Evolutionary conservation across 2,329 filamentous ascomycete genomes (phyloP).

Genomic region (Eutypella sp.): DNA sequence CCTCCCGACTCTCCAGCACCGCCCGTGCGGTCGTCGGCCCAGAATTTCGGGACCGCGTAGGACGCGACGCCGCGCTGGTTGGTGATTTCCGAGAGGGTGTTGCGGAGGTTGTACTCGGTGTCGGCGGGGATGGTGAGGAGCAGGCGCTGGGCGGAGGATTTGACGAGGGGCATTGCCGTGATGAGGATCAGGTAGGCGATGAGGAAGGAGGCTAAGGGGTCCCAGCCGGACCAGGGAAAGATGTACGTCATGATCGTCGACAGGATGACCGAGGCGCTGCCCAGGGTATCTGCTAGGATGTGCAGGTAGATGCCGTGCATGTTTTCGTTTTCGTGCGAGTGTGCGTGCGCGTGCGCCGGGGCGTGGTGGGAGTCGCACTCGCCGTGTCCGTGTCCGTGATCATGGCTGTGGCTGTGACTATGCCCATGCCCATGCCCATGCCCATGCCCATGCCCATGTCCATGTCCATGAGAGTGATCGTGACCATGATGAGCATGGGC

Average conservation of each 20-base stretch:
- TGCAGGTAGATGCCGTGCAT: constrained; percentile 97
- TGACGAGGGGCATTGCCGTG: constrained; percentile 85
- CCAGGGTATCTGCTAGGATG: constrained; percentile 88
- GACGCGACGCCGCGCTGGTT: constrained; percentile 78
- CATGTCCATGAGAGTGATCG: constrained; percentile 40
- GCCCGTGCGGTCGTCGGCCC: constrained; percentile 68
- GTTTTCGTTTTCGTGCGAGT: constrained; percentile 85
- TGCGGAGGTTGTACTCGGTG: constrained; percentile 81
- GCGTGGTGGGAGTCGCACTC: constrained; percentile 23
- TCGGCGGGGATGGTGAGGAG: constrained; percentile 80
- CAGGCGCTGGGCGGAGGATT: constrained; percentile 75
- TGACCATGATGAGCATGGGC: constrained; percentile 45
- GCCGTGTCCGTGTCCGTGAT: constrained; percentile 29
- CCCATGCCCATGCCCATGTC: constrained; percentile 23
- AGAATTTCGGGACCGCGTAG: constrained; percentile 86
- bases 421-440: constrained; percentile 30
- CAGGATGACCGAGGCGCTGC: constrained; percentile 88
- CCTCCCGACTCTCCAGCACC: constrained; percentile 30
- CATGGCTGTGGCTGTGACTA: constrained; percentile 31
- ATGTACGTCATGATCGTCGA: constrained; percentile 85
- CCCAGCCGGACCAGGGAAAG: constrained; percentile 88
- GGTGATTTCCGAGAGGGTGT: constrained; percentile 77
- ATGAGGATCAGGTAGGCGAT: constrained; percentile 91
- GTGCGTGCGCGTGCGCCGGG: constrained; percentile 30
- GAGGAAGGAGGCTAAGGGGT: constrained; percentile 87